Evolutionary conservation across 805 yeast genomes (phyloP), one percentile per base, ranked within the genome.

Genomic region (Maudiozyma barnettii): DNA sequence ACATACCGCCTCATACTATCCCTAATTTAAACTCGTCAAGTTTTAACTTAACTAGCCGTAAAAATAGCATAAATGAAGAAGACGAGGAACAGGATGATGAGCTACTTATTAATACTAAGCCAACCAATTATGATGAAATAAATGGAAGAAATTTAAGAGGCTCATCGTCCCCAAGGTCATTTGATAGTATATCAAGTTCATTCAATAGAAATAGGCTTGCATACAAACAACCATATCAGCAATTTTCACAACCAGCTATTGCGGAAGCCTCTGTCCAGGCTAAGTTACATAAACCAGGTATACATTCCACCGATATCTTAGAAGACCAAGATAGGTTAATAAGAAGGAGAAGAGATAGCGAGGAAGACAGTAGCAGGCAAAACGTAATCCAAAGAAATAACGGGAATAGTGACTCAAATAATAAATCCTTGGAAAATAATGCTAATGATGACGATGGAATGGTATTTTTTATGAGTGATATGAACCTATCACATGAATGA

Each of bases 391-490:
- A 14, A 9, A 36, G 22, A 4, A 26, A 29, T 22, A 37, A 39
- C 35, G 43, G 29, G 22, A 41, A 29, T 3, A 45, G 41, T 21
- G 8, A 38, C 12, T 21, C 40, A 41, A 45, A 23, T n/a, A 41
- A 35, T 12, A 45, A 41, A 39, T 46, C 46, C 13, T 60, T 62
- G 36, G 64, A 65, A 16, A 63, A 65, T 18, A 48, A 49, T 13
- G 50, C 66, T 5, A 82, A 78, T 30, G 84, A 78, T 21, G 86
- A 81, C 47, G 87, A 81, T 51, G 86, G 81, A 45, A 65, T 82
- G 48, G 64, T 81, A 42, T 81, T 81, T 61, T 76, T 84, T 20
- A 81, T 81, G 88, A 82, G 87, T 59, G 88, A 82, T 56, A 81
- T 82, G 86, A 78, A 76, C 56, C 58, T 75, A 14, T 64, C 44